Base-by-base conservation (phyloP, 2,329 filamentous ascomycete genomes). In the Trichoderma guizhouense region DNA sequence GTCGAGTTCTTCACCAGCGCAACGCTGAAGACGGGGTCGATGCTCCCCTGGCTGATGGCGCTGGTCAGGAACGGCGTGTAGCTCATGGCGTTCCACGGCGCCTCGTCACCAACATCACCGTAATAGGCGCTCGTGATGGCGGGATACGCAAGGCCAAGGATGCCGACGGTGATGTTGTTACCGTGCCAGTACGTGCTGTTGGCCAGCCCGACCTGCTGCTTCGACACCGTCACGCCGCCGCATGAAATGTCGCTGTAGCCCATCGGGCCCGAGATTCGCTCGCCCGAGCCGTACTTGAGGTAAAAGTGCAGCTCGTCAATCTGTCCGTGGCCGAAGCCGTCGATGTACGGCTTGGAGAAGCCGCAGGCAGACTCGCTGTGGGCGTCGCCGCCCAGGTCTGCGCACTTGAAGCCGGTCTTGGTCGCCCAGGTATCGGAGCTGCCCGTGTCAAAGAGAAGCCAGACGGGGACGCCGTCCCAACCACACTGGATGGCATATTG, bases 361-460 rank as follows among this genome's bases (percentile, higher is more conserved):
- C 77, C 78, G 74, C 85, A 87, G 2, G 76, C 72, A 2, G 74
- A 72, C 43, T 80, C 78, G 2, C 79, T 74, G 28, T 79, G 77
- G 8, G 76, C 71, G 7, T 76, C 73, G 18, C 83, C 82, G 0
- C 74, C 71, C n/a, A 74, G 76, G 71, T 83, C 81, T 43, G 82
- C 76, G 73, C 86, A 88, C 57, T 77, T 76, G 73, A 86, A 86
- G 34, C 81, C 79, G 1, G 75, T 76, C 12, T 79, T 78, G 39
- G 82, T 81, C 2, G 83, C 81, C 86, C 86, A 88, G 1, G 86
- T 87, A 73, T 88, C 86, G 26, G 85, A 83, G 75, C 85, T 86
- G 28, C 84, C 86, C 0, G 85, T 87, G 74, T 87, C 85, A 61
- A 88, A 79, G 14, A 86, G 75, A 32, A 88, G 76, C 79, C 81